phyloP scores from a whole-genome alignment of 345 rosid genomes.

The Dipteronia dyeriana region DNA sequence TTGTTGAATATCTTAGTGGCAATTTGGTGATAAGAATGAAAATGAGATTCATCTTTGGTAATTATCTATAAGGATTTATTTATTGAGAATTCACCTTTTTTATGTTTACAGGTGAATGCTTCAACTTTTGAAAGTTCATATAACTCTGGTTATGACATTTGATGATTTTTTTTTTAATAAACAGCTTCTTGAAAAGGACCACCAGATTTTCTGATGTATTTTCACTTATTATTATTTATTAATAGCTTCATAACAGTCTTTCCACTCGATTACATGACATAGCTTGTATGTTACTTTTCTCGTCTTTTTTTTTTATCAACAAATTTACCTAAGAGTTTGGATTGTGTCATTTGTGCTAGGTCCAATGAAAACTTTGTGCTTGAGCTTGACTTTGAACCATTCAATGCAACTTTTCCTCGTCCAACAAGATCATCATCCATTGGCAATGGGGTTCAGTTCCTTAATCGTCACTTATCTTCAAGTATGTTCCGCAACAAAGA shows the following conservation, averaged over 20 bases:
- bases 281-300: background rate
- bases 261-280: background rate
- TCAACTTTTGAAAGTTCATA: too few relatives aligned
- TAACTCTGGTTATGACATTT: too few relatives aligned
- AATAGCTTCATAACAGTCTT: background rate
- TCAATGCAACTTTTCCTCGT: slow-evolving; percentile 36
- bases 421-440: slow-evolving; percentile 37
- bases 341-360: slow-evolving; percentile 19
- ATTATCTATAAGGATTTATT: background rate
- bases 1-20: background rate
- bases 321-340: background rate
- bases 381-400: slow-evolving; percentile 45
- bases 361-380: slow-evolving; percentile 26
- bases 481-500: slow-evolving; percentile 36
- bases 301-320: background rate
- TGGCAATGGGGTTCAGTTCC: slow-evolving; percentile 46
- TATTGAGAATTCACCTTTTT: background rate
- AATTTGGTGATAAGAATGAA: background rate
- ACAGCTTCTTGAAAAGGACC: background rate
- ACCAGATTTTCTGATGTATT: background rate
- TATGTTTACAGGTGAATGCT: background rate
- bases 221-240: background rate
- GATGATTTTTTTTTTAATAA: background rate
- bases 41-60: background rate
- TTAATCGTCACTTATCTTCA: slow-evolving; percentile 34